Evolutionary conservation across 1,284 basidiomycete species (phyloP), one percentile per base, ranked within the genome.

Genomic region (Meira nashicola): DNA sequence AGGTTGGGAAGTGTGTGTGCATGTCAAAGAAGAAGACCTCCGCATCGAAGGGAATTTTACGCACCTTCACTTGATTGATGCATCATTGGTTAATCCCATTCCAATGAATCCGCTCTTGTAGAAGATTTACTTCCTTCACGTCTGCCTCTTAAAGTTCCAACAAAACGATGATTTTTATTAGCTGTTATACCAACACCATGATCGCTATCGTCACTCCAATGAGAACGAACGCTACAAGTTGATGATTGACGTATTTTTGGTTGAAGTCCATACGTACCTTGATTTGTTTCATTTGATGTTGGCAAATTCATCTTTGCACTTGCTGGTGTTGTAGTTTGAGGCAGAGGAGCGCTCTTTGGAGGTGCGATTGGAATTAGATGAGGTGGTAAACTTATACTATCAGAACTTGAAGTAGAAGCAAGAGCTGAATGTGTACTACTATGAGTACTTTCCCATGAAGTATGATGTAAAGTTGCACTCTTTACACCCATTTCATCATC

Each of bases 161-260:
- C 41, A 23, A 48, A 48, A 2, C 17, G 46, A 23, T 23, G 4
- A 5, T 48, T 48, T 5, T n/a, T 25, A 8, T 23, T 23, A n/a
- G n/a, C n/a, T n/a, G n/a, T n/a, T n/a, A n/a, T n/a, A n/a, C n/a
- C 23, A 21, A 21, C 25, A 48, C 6, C 46, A 48, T 48, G 17
- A 14, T 48, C 46, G 21, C 46, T 48, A 23, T 48, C 46, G 21
- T 48, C 46, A 23, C 46, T 48, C 46, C 46, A 48, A 48, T 48
- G 46, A 23, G 46, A 48, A 8, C 23, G 17, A 5, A 48, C 25
- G 46, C 46, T 48, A 6, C 40, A 43, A 5, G 14, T 43, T 43
- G 40, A 15, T 43, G 40, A 43, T 43, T 43, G 40, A 19, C 40
- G 14, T 8, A n/a, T 17, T 23, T 21, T 21, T 48, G 17, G 46